Evolutionary conservation across 2,329 filamentous ascomycete species (phyloP).

Genomic region (Rutstroemia sp.): DNA sequence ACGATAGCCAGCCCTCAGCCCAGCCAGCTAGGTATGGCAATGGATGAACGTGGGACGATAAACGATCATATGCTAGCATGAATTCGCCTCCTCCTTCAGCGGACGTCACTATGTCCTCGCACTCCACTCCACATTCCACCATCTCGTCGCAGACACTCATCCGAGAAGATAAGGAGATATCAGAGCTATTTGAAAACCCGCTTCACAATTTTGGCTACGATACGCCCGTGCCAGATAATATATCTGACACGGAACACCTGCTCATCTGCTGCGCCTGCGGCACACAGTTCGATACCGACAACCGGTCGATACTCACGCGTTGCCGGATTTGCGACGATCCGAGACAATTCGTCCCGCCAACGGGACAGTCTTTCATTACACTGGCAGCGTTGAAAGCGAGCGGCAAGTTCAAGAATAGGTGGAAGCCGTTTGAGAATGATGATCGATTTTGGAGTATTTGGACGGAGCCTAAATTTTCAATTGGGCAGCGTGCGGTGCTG

Average conservation of each 20-base stretch:
- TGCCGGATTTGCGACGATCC: conserved; percentile 71
- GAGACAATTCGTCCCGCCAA: conserved; percentile 59
- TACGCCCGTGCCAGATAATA: conserved; percentile 11
- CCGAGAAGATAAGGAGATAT: no score
- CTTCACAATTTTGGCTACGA: conserved; percentile 13
- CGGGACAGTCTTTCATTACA: conserved; percentile 60
- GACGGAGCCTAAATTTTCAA: conserved; percentile 55
- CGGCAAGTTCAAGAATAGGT: conserved; percentile 43
- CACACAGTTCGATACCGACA: conserved; percentile 55
- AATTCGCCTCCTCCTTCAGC: background rate
- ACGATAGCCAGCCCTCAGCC: background rate
- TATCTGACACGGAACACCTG: conserved; percentile 26
- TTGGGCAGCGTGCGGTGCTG: conserved; percentile 68
- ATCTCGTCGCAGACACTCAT: background rate
- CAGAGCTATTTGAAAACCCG: conserved; percentile 14
- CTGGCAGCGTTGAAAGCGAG: conserved; percentile 38
- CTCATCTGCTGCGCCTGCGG: conserved; percentile 64
- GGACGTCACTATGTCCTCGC: background rate
- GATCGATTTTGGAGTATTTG: conserved; percentile 38
- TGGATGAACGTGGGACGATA: no score
- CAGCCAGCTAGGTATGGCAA: background rate
- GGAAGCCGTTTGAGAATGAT: conserved; percentile 40
- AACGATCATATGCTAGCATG: no score
- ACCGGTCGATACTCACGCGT: conserved; percentile 40
- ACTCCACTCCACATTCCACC: background rate